Conservation (phyloP, 2,329 filamentous ascomycete species). For the Grosmannia serpens region DNA sequence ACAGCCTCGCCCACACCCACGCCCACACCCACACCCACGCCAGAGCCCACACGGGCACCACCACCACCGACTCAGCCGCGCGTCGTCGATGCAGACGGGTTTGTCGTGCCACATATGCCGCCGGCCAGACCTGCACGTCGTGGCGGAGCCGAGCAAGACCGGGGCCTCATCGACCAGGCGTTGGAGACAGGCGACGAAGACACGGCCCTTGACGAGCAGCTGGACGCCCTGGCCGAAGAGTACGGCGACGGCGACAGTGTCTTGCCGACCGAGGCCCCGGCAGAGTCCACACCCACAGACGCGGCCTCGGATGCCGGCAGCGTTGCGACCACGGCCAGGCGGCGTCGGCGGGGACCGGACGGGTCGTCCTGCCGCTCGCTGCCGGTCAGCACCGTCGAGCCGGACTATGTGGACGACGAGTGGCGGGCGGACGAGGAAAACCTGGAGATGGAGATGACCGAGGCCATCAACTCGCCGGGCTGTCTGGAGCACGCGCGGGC, state of each 20-base stretch:
- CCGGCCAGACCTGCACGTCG: conserved; percentile 8
- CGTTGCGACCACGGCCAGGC: not conserved
- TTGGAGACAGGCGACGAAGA: conserved; percentile 2
- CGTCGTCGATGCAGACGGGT: conserved; percentile 51
- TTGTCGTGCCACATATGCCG: conserved; percentile 48
- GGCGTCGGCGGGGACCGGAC: conserved; percentile 4
- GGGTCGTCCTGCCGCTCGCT: conserved; percentile 13
- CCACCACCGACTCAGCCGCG: not conserved
- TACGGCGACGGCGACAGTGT: conserved; percentile 27
- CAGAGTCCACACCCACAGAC: not conserved
- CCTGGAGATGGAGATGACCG: conserved; percentile 59
- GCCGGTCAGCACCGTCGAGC: conserved; percentile 17
- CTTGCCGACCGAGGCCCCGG: not conserved
- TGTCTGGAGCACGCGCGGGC: conserved; percentile 43
- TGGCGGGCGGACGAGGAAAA: conserved; percentile 53
- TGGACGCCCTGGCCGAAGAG: conserved; percentile 30
- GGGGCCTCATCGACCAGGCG: conserved; percentile 8
- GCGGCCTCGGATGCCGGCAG: not conserved
- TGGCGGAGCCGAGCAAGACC: not conserved
- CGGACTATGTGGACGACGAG: conserved; percentile 49
- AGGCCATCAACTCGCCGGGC: conserved; percentile 52
- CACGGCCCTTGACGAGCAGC: conserved; percentile 15
- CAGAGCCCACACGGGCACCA: not conserved
- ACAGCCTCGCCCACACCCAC: not conserved
- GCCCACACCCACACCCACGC: not conserved